Conservation (phyloP, 176 grass and related monocot species). For the Thinopyrum elongatum region DNA sequence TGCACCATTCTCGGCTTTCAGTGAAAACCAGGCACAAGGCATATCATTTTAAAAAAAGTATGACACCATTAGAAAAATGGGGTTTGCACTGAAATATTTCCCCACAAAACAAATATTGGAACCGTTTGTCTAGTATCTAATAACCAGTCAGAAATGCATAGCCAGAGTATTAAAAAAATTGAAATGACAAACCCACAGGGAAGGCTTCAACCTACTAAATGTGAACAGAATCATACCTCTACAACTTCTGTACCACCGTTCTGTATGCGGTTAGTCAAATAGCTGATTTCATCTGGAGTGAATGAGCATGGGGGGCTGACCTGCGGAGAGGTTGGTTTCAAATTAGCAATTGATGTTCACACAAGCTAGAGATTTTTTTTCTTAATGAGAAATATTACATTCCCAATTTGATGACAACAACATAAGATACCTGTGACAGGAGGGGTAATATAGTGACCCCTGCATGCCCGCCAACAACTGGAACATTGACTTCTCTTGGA, state of each 20-base stretch:
- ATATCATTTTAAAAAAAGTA: background rate
- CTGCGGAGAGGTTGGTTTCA: slow-evolving; percentile 25
- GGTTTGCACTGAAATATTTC: background rate
- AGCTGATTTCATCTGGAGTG: slow-evolving; percentile 73
- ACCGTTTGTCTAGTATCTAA: background rate
- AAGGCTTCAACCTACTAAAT: background rate
- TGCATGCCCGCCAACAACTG: slow-evolving; percentile 76
- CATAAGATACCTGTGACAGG: slow-evolving; percentile 55
- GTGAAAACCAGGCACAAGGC: background rate
- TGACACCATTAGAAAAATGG: background rate
- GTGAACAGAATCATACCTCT: slow-evolving; percentile 60
- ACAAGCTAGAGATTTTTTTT: slow-evolving; percentile 12
- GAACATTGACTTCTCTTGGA: slow-evolving; percentile 80
- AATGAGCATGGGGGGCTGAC: slow-evolving; percentile 89
- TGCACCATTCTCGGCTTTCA: background rate
- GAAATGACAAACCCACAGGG: background rate
- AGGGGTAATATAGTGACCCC: slow-evolving; percentile 81
- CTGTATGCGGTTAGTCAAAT: slow-evolving; percentile 90
- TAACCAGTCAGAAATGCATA: background rate
- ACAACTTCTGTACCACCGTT: slow-evolving; percentile 99
- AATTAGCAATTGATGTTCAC: background rate
- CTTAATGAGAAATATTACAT: background rate
- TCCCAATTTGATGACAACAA: background rate
- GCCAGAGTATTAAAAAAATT: background rate
- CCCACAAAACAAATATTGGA: background rate